These are phyloP conservation scores for Synchytrium microbalum DNA, from an alignment of 371 early-diverging fungal species.

Conservation along the genomic window DNA sequence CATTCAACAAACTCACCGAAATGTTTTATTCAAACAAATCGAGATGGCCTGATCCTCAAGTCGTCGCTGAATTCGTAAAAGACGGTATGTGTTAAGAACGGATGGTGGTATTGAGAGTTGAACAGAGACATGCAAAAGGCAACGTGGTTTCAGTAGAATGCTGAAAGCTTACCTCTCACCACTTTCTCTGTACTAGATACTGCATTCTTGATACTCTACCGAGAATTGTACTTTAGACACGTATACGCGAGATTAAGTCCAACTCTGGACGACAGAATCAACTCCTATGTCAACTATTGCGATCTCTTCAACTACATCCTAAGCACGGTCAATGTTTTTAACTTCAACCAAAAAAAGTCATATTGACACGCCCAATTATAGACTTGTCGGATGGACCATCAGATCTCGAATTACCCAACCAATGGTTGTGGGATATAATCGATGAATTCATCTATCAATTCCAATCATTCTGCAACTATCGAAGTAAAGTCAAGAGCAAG, in stretches of 20 bases:
- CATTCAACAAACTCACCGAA: slow-evolving; percentile 87
- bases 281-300: slow-evolving; percentile 91
- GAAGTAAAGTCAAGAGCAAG: slow-evolving; percentile 75
- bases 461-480: slow-evolving; percentile 91
- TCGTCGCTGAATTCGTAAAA: slow-evolving; percentile 71
- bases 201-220: slow-evolving; percentile 86
- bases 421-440: slow-evolving; percentile 98
- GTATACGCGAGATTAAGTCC: slow-evolving; percentile 85
- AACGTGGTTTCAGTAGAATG: background rate
- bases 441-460: slow-evolving; percentile 98
- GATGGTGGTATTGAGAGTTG: too few relatives aligned
- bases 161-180: background rate
- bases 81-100: slow-evolving; percentile 59
- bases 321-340: slow-evolving; percentile 44
- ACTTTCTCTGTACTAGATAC: slow-evolving; percentile 39
- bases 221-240: slow-evolving; percentile 93
- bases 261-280: slow-evolving; percentile 80
- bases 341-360: slow-evolving; percentile 3
- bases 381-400: slow-evolving; percentile 21
- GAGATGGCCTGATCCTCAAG: slow-evolving; percentile 86
- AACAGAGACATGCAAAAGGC: too few relatives aligned
- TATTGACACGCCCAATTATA: slow-evolving; percentile 43
- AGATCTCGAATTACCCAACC: slow-evolving; percentile 81
- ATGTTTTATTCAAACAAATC: slow-evolving; percentile 74
- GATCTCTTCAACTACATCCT: slow-evolving; percentile 92